Conservation (phyloP, 129 eudicot genomes). For the Gnaphalium uliginosum region DNA sequence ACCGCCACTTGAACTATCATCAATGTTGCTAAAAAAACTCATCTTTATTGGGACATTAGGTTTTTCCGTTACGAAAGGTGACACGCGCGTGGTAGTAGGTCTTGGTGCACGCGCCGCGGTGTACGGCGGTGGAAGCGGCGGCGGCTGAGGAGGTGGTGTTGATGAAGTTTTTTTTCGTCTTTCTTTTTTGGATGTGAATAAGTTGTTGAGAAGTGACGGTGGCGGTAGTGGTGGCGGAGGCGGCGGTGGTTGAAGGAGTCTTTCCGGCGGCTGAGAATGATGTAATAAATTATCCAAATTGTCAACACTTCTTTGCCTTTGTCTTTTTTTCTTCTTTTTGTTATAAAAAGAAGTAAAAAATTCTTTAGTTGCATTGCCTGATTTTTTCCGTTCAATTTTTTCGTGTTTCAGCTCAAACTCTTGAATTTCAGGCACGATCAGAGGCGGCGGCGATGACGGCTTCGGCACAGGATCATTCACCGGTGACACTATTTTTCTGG, state of each 20-base stretch:
- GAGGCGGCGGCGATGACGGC: constrained; percentile 33
- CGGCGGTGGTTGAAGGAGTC: constrained; percentile 56
- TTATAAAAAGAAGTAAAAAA: constrained; percentile 55
- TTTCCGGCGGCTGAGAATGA: constrained; percentile 40
- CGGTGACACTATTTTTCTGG: constrained; percentile 19
- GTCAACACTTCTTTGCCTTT: constrained; percentile 64
- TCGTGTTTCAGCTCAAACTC: constrained; percentile 19
- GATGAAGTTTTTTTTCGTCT: constrained; percentile 25
- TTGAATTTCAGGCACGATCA: constrained; percentile 18
- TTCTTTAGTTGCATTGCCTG: constrained; percentile 56
- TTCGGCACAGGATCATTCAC: constrained; percentile 34
- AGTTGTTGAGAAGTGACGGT: constrained; percentile 51
- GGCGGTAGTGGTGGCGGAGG: constrained; percentile 52
- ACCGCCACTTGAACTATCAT: constrained; percentile 58
- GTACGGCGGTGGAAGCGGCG: constrained; percentile 31
- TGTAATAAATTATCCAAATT: constrained; percentile 53
- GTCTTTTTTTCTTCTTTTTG: constrained; percentile 68
- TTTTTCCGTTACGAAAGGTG: constrained; percentile 26
- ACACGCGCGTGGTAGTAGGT: constrained; percentile 31
- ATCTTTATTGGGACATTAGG: constrained; percentile 42
- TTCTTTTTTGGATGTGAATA: constrained; percentile 60
- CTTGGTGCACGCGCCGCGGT: constrained; percentile 36
- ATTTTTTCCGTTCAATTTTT: constrained; percentile 39
- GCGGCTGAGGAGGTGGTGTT: constrained; percentile 29
- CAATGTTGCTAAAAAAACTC: constrained; percentile 34